Percentiles rank a stretch among this genome's conserved stretches.
Conservation (phyloP, 208 protist genomes). For the Angomonas deanei region DNA sequence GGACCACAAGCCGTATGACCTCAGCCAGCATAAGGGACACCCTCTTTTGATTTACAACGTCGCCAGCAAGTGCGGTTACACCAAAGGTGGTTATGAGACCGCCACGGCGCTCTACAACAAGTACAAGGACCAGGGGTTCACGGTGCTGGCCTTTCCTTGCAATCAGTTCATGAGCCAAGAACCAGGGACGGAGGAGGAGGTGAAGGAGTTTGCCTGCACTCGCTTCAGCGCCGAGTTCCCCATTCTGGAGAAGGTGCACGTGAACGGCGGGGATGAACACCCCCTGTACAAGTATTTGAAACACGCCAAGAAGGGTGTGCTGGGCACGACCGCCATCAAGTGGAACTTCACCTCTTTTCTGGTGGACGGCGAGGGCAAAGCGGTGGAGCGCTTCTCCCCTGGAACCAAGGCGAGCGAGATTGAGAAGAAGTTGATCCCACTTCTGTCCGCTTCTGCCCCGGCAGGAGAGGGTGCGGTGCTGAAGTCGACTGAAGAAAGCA, state of each 20-base stretch:
- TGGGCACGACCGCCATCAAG: slow-evolving; percentile 72
- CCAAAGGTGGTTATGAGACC: slow-evolving; percentile 80
- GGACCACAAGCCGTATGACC: slow-evolving; percentile 76
- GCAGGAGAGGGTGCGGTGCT: not conserved
- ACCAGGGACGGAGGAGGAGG: slow-evolving; percentile 72
- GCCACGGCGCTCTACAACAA: slow-evolving; percentile 80
- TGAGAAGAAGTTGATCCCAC: slow-evolving; percentile 57
- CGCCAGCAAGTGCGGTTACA: slow-evolving; percentile 89
- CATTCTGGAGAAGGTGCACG: slow-evolving; percentile 88
- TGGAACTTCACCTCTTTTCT: slow-evolving; percentile 95
- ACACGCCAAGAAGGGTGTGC: slow-evolving; percentile 44
- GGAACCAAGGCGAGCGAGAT: slow-evolving; percentile 46
- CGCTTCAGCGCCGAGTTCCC: slow-evolving; percentile 66
- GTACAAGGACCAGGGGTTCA: slow-evolving; percentile 84
- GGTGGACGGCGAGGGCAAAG: slow-evolving; percentile 61
- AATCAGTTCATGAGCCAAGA: slow-evolving; percentile 87
- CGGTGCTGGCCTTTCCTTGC: slow-evolving; percentile 90
- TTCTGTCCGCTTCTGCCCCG: slow-evolving; percentile 17
- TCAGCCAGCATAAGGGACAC: slow-evolving; percentile 81
- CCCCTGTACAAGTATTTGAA: slow-evolving; percentile 87
- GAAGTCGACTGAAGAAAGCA: not conserved
- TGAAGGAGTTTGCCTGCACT: slow-evolving; percentile 70
- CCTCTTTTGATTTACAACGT: slow-evolving; percentile 92
- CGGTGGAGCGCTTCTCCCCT: slow-evolving; percentile 68
- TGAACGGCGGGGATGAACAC: slow-evolving; percentile 79